Conservation (phyloP, 495 filamentous ascomycete genomes). For the Aspergillus ostianus region DNA sequence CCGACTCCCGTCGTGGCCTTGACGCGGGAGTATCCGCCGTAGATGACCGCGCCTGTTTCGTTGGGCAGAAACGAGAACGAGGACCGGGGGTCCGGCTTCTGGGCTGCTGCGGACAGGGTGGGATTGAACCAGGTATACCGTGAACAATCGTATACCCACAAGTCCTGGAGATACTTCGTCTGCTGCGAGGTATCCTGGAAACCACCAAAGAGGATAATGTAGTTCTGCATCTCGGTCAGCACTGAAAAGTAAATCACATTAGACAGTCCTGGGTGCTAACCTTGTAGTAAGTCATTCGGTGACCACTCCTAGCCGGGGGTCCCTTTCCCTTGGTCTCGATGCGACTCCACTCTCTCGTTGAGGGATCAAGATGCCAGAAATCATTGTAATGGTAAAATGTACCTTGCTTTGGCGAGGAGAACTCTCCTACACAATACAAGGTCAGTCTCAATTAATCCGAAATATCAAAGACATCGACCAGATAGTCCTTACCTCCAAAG, state of each 20-base stretch:
- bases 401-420: slow-evolving; percentile 85
- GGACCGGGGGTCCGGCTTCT: slow-evolving; percentile 85
- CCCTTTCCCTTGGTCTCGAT: slow-evolving; percentile 84
- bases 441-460: slow-evolving; percentile 9
- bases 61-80: slow-evolving; percentile 90
- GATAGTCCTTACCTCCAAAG: slow-evolving; percentile 65
- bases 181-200: slow-evolving; percentile 95
- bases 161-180: slow-evolving; percentile 79
- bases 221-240: slow-evolving; percentile 45
- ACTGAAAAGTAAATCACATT: background rate
- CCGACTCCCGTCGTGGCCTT: slow-evolving; percentile 58
- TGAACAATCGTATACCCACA: slow-evolving; percentile 68
- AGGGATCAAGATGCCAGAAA: slow-evolving; percentile 88
- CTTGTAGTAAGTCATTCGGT: slow-evolving; percentile 94
- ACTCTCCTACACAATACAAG: slow-evolving; percentile 51
- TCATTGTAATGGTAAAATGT: slow-evolving; percentile 99
- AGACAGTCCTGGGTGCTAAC: slow-evolving; percentile 21
- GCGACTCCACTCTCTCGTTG: slow-evolving; percentile 81
- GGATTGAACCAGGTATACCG: slow-evolving; percentile 78
- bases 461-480: background rate
- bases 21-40: slow-evolving; percentile 89
- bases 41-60: slow-evolving; percentile 82
- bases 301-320: slow-evolving; percentile 86
- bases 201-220: slow-evolving; percentile 73
- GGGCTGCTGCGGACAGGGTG: slow-evolving; percentile 64